Conservation (phyloP, 2,329 filamentous ascomycete species). For the Pseudocercospora fuligena region DNA sequence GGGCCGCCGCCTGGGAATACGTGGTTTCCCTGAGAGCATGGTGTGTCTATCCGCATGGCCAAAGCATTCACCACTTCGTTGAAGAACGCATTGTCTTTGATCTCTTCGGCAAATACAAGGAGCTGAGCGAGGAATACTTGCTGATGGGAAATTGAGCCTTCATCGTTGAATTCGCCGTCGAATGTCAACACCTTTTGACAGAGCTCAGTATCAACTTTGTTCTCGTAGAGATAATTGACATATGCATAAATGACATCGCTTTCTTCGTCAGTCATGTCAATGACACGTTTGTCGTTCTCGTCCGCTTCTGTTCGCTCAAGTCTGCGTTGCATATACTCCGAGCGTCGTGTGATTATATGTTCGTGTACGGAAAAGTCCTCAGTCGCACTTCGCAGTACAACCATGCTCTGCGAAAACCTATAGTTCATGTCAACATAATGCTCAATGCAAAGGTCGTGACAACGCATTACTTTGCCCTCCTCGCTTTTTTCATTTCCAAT, state of each 20-base stretch:
- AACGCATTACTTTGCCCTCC: neutral
- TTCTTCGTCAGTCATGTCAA: conserved; percentile 6
- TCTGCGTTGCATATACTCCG: neutral
- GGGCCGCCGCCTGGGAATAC: neutral
- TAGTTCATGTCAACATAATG: neutral
- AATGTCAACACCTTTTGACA: neutral
- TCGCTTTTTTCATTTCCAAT: neutral
- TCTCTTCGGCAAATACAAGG: conserved; percentile 6
- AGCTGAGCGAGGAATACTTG: neutral
- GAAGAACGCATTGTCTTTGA: conserved; percentile 15
- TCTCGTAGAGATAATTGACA: conserved; percentile 10
- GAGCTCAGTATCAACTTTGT: conserved; percentile 4
- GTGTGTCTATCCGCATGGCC: neutral
- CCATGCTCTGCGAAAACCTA: conserved; percentile 1
- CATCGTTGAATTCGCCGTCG: neutral
- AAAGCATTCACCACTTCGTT: conserved; percentile 11
- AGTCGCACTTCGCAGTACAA: neutral
- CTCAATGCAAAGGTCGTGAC: neutral
- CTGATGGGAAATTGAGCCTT: neutral
- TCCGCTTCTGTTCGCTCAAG: neutral
- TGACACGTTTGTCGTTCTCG: neutral
- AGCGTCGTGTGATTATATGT: conserved; percentile 3
- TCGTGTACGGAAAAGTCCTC: conserved; percentile 1
- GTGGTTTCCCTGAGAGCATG: neutral
- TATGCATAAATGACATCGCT: conserved; percentile 17